Base-by-base conservation (phyloP, 192 early-diverging fungal genomes). In the Phlyctochytrium planicorne region DNA sequence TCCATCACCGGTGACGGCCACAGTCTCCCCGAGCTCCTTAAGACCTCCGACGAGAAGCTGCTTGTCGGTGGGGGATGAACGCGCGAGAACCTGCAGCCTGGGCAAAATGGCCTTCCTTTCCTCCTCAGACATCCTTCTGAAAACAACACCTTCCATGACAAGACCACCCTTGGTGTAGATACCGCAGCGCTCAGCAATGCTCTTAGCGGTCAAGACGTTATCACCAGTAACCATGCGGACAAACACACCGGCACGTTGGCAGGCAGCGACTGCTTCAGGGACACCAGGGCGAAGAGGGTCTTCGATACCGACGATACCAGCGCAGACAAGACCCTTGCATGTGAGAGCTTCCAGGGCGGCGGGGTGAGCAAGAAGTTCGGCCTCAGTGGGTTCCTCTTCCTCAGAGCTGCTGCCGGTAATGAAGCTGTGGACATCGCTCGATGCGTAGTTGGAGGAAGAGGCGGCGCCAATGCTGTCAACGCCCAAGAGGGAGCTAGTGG, bases 1-100 rank as follows among this genome's bases (percentile, higher is more conserved):
- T 24, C 96, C 96, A 74, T 98, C 96, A 27, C 96, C 96, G 32
- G 96, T 98, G 0, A 98, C 94, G 0, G 96, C 93, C 0, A 98
- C 96, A 65, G 91, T 89, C 70, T 97, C 93, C 53, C 92, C 91
- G 62, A 93, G 76, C 31, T 47, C 27, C 31, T 82, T 79, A 4
- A 96, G 83, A n/a, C 81, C 78, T 37, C 78, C 73, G 16, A 95
- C 92, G 65, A 96, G 83, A 60, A 93, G 87, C 55, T 90, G 91
- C 84, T 97, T 97, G 77, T 95, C 94, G 62, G 84, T 80, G 34
- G 94, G 94, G 50, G 91, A 91, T 55, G 88, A 91, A 2, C 94
- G 88, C 3, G 94, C 93, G 64, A 97, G 79, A 0, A 97, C 93
- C 79, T 83, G 79, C 52, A 87, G 65, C 32, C 72, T 59, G 2